Percentiles rank a stretch among this genome's conserved stretches.
These are phyloP conservation scores for Malus fusca DNA, from an alignment of 306 rosid species.

Conservation along the genomic window DNA sequence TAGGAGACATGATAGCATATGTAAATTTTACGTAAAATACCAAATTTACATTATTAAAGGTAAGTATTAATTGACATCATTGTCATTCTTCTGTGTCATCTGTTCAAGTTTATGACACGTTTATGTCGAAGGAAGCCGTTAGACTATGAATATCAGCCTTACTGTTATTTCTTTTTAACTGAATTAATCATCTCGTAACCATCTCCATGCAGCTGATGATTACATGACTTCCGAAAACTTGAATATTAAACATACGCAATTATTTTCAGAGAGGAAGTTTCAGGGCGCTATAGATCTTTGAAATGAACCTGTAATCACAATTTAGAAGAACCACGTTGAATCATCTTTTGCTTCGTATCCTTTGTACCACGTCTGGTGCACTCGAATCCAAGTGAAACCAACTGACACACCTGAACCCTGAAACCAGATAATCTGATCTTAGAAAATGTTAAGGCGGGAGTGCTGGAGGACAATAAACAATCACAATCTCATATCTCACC, in stretches of 20 bases:
- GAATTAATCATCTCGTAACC: background rate
- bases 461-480: background rate
- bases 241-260: constrained; percentile 6
- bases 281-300: background rate
- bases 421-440: constrained; percentile 16
- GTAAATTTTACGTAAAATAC: background rate
- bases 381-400: constrained; percentile 47
- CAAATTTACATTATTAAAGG: background rate
- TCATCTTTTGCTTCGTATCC: constrained; percentile 23
- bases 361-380: constrained; percentile 55
- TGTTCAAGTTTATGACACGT: background rate
- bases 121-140: background rate
- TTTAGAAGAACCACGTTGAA: constrained; percentile 32
- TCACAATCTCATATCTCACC: constrained; percentile 19
- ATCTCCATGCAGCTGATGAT: background rate
- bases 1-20: background rate
- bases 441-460: constrained; percentile 2
- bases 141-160: background rate
- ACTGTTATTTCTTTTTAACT: background rate
- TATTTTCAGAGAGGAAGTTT: constrained; percentile 24
- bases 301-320: constrained; percentile 6
- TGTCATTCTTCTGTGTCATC: background rate
- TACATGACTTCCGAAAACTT: background rate
- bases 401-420: constrained; percentile 39
- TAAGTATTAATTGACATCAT: background rate